Conservation (phyloP, 1,284 basidiomycete species). For the Melampsora larici-populina region DNA sequence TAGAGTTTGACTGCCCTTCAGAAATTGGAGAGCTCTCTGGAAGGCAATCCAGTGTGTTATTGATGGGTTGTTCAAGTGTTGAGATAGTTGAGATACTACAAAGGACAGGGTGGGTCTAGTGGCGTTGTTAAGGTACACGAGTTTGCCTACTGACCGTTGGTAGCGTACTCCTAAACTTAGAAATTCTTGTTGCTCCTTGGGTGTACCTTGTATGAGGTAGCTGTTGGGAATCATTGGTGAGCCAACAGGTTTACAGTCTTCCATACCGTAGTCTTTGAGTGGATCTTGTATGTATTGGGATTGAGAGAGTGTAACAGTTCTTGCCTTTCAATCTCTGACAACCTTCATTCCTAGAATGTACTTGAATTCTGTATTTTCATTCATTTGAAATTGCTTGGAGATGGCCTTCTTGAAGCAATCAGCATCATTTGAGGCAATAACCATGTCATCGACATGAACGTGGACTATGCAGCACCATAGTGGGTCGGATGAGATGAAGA, state of each 20-base stretch:
- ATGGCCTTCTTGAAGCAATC: too few relatives aligned
- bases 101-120: background rate
- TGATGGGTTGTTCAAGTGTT: background rate
- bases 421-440: too few relatives aligned
- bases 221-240: background rate
- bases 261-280: constrained; percentile 8
- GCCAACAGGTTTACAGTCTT: background rate
- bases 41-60: constrained; percentile 9
- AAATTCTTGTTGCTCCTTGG: too few relatives aligned
- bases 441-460: too few relatives aligned
- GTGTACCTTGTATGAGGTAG: background rate
- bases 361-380: too few relatives aligned
- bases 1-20: too few relatives aligned
- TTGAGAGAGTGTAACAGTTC: constrained; percentile 4
- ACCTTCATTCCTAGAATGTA: background rate
- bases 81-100: background rate
- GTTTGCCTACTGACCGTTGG: too few relatives aligned
- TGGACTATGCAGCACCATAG: background rate
- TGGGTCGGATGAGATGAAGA: background rate
- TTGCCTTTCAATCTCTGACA: background rate
- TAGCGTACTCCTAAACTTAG: too few relatives aligned
- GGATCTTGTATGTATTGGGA: background rate
- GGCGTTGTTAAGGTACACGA: background rate
- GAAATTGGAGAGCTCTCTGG: background rate
- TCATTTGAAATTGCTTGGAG: too few relatives aligned